Evolutionary conservation across 148 eudicot species (phyloP).

Genomic region (Silene uniflora): DNA sequence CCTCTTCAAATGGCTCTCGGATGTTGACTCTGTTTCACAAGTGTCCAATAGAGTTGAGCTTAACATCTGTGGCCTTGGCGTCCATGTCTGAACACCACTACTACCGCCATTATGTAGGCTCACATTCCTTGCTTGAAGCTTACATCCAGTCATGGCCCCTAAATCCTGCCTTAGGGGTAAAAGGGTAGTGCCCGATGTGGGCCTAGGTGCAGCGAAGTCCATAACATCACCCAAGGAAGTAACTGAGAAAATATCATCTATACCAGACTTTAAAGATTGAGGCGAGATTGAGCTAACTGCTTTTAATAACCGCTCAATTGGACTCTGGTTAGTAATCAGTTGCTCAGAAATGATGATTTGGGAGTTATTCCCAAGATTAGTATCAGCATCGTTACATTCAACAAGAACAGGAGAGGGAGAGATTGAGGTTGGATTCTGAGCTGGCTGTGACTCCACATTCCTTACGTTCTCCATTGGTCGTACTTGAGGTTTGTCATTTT

Average conservation of each 20-base stretch:
- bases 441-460: not conserved
- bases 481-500: conserved; percentile 2
- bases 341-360: not conserved
- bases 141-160: conserved; percentile 6
- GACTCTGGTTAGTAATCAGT: not conserved
- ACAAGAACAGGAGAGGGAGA: not conserved
- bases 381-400: not conserved
- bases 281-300: conserved; percentile 13
- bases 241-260: conserved; percentile 16
- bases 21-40: not conserved
- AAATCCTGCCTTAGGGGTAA: conserved; percentile 21
- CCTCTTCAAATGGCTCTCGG: not conserved
- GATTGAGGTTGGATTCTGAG: not conserved
- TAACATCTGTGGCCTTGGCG: not conserved
- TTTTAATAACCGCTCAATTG: conserved; percentile 22
- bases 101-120: not conserved
- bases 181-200: not conserved
- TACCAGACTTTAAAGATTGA: conserved; percentile 10
- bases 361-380: conserved; percentile 1
- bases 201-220: conserved; percentile 5
- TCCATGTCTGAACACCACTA: not conserved
- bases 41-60: conserved; percentile 1
- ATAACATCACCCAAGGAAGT: conserved; percentile 9
- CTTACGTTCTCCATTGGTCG: not conserved
- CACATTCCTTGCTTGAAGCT: conserved; percentile 6